A percentile compares a stretch with the other conserved stretches of the same genome.
Conservation (phyloP, 768 basidiomycete genomes). For the Guyanaporus albipodus region DNA sequence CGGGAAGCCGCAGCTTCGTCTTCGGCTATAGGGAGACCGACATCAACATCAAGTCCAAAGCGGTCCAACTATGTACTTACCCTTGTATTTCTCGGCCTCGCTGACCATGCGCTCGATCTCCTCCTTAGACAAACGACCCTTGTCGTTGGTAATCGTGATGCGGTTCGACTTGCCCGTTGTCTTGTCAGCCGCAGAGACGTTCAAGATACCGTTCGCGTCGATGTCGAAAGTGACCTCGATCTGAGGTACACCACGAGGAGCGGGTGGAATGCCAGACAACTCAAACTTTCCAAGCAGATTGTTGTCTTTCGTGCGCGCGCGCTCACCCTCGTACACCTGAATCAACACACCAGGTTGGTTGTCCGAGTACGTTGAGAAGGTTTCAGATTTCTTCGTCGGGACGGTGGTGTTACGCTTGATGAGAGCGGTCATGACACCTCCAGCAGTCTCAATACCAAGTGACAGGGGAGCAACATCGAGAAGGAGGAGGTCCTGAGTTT, state of each 20-base stretch:
- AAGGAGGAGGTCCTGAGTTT: conserved; percentile 93
- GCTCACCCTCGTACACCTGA: conserved; percentile 97
- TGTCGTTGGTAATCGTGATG: conserved; percentile 94
- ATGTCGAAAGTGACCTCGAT: conserved; percentile 98
- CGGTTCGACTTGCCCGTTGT: conserved; percentile 95
- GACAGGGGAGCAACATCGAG: conserved; percentile 91
- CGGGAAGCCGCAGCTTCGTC: conserved; percentile 83
- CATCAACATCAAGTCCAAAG: conserved; percentile 9
- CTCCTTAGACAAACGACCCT: conserved; percentile 94
- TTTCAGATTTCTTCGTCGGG: conserved; percentile 97
- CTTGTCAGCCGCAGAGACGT: conserved; percentile 94
- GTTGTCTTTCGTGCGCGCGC: conserved; percentile 98
- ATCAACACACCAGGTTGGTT: conserved; percentile 99
- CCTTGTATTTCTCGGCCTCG: conserved; percentile 92
- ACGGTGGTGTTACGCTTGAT: conserved; percentile 99
- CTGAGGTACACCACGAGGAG: conserved; percentile 96
- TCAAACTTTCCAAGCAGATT: conserved; percentile 98
- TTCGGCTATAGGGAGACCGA: conserved; percentile 48
- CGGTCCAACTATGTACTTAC: conserved; percentile 33
- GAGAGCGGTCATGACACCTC: conserved; percentile 98
- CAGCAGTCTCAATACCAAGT: conserved; percentile 96
- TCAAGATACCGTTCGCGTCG: conserved; percentile 94
- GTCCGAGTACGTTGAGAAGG: conserved; percentile 97
- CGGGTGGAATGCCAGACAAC: conserved; percentile 92
- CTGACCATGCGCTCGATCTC: conserved; percentile 97